A percentile compares a stretch with the other conserved stretches of the same genome.
These are phyloP conservation scores for Leccinum barrowsii DNA, from an alignment of 768 basidiomycete genomes.

Conservation along the genomic window DNA sequence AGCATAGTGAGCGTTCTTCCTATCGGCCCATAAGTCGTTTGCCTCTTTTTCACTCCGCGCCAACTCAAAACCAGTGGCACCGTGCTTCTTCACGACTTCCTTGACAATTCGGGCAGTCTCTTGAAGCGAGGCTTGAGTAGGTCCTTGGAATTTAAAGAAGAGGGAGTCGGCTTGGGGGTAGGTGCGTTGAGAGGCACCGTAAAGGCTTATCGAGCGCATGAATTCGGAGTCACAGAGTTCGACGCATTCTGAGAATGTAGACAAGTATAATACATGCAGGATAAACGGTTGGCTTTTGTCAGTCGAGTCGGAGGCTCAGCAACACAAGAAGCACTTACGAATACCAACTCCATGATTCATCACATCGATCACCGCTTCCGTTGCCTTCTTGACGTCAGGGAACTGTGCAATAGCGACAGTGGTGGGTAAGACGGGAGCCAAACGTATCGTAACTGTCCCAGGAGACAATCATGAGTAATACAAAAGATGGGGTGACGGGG, in stretches of 20 bases:
- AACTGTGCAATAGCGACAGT: slow-evolving; percentile 83
- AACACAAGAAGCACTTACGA: slow-evolving; percentile 44
- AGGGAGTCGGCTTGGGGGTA: slow-evolving; percentile 68
- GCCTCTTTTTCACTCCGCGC: slow-evolving; percentile 66
- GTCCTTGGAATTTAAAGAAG: slow-evolving; percentile 87
- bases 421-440: slow-evolving; percentile 79
- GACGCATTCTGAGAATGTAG: slow-evolving; percentile 59
- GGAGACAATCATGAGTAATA: not conserved
- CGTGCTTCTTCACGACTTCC: slow-evolving; percentile 57
- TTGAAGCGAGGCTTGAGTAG: slow-evolving; percentile 51
- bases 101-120: slow-evolving; percentile 61
- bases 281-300: not conserved
- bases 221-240: slow-evolving; percentile 75
- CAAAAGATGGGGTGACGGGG: not conserved
- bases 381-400: slow-evolving; percentile 68
- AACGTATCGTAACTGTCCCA: slow-evolving; percentile 64
- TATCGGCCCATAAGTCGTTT: slow-evolving; percentile 65
- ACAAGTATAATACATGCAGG: not conserved
- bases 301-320: not conserved
- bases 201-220: slow-evolving; percentile 60
- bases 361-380: slow-evolving; percentile 70
- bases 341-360: slow-evolving; percentile 71
- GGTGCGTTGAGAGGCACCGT: slow-evolving; percentile 48
- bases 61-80: slow-evolving; percentile 63
- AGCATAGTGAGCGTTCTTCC: slow-evolving; percentile 66